Evolutionary conservation across 108 stramenopile genomes (phyloP).

Genomic region (Epipyxis sp.): DNA sequence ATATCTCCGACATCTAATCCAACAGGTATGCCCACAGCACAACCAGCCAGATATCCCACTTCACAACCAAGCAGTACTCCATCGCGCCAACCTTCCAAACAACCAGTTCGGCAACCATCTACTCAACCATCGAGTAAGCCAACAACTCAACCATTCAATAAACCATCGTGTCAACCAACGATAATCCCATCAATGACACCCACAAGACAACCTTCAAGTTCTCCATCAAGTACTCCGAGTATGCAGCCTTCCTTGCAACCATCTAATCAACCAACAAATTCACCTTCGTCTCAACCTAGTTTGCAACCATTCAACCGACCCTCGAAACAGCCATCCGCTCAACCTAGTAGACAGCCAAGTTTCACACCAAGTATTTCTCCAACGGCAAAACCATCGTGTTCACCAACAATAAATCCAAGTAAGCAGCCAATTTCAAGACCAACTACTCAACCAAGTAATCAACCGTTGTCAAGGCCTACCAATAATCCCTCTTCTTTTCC

Average conservation of each 20-base stretch:
- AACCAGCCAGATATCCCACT: no score
- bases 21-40: no score
- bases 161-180: not conserved
- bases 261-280: not conserved
- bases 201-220: not conserved
- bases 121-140: not conserved
- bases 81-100: not conserved
- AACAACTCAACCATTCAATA: not conserved
- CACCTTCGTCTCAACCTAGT: not conserved
- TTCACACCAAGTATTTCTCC: not conserved
- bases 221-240: not conserved
- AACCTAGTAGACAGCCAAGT: slow-evolving; percentile 10
- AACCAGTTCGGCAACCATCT: not conserved
- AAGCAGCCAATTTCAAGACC: slow-evolving; percentile 8
- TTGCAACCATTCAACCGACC: not conserved
- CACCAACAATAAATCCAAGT: not conserved
- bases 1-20: no score
- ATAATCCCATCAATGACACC: not conserved
- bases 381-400: slow-evolving; percentile 3
- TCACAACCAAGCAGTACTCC: no score
- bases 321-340: not conserved
- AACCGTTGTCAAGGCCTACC: no score
- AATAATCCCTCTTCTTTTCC: no score
- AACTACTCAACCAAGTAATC: not conserved
- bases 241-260: not conserved